Base-by-base conservation (phyloP, 1,284 basidiomycete genomes). In the Xerocomus minutiporus region DNA sequence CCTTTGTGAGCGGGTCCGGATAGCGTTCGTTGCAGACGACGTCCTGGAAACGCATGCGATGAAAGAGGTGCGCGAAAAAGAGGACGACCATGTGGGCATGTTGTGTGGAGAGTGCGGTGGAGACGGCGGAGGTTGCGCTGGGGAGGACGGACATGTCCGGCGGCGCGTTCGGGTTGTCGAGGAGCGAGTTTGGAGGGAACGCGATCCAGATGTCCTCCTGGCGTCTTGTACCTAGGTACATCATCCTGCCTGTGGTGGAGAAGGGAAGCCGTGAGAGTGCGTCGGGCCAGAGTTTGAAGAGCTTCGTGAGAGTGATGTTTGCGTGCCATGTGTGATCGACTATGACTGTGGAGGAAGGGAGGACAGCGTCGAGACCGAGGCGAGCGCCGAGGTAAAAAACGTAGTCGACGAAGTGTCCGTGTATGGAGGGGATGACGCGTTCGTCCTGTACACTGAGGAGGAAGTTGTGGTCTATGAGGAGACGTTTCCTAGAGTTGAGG, bases 201-300 rank as follows among this genome's bases (percentile, higher is more conserved):
- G 52, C 49, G 0, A 58, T 3, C 57, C 57, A 58, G 3, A 58
- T 6, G 1, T 58, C 40, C 3, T 58, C 53, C 2, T 58, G 52
- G 0, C 15, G n/a, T 1, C 32, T 9, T 9, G 41, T 42, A 5
- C 57, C 49, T 0, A 58, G 1, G 15, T 55, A 58, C 5, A 25
- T 4, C 52, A 58, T 58, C 0, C 43, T 23, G 0, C 56, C 49
- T 0, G 44, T 34, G 1, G 52, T 50, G 3, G 41, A 46, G 9
- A 57, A 57, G 0, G 56, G 55, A 2, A 57, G 51, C 1, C 3
- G 3, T 0, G 15, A 12, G 1, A 23, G 31, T 5, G 34, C 8
- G n/a, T 57, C 34, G 0, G 50, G 55, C 50, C 55, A 57, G 0
- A 44, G 55, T 3, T 55, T 55, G 38, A 32, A 46, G 0, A 41